phyloP scores from a whole-genome alignment of 2,329 filamentous ascomycete genomes.

The Penicillium sp. region DNA sequence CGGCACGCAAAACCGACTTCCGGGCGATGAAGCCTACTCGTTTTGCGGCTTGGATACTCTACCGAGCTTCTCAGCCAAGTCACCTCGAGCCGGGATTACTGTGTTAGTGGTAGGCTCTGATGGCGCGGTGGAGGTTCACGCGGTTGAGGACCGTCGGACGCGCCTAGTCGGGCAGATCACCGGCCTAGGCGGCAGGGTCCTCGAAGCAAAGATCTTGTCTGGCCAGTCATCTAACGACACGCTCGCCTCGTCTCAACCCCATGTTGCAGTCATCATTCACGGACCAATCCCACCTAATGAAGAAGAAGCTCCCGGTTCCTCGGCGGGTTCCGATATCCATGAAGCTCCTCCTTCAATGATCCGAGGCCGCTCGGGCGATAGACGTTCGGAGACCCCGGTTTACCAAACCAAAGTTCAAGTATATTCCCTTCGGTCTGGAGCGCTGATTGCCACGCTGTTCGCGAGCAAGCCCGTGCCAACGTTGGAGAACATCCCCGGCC shows the following conservation, averaged over 20 bases:
- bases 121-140: slow-evolving; percentile 76
- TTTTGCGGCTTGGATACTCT: slow-evolving; percentile 82
- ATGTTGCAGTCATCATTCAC: slow-evolving; percentile 80
- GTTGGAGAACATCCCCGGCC: slow-evolving; percentile 62
- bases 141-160: slow-evolving; percentile 71
- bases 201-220: slow-evolving; percentile 80
- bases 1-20: slow-evolving; percentile 28
- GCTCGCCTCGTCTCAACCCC: slow-evolving; percentile 63
- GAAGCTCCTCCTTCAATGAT: slow-evolving; percentile 35
- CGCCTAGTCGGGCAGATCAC: slow-evolving; percentile 72
- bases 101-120: slow-evolving; percentile 80
- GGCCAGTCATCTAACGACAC: slow-evolving; percentile 63
- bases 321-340: slow-evolving; percentile 39
- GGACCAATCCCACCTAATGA: slow-evolving; percentile 67
- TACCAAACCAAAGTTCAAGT: slow-evolving; percentile 90
- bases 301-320: slow-evolving; percentile 38
- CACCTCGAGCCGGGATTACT: slow-evolving; percentile 53
- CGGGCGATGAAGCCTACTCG: slow-evolving; percentile 64
- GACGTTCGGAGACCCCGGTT: slow-evolving; percentile 31
- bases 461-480: slow-evolving; percentile 68
- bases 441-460: slow-evolving; percentile 73
- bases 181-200: slow-evolving; percentile 77
- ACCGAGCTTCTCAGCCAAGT: slow-evolving; percentile 49
- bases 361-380: slow-evolving; percentile 24
- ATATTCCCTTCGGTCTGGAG: slow-evolving; percentile 79